These are phyloP conservation scores for Draba incana DNA, from an alignment of 345 rosid species.

Conservation along the genomic window DNA sequence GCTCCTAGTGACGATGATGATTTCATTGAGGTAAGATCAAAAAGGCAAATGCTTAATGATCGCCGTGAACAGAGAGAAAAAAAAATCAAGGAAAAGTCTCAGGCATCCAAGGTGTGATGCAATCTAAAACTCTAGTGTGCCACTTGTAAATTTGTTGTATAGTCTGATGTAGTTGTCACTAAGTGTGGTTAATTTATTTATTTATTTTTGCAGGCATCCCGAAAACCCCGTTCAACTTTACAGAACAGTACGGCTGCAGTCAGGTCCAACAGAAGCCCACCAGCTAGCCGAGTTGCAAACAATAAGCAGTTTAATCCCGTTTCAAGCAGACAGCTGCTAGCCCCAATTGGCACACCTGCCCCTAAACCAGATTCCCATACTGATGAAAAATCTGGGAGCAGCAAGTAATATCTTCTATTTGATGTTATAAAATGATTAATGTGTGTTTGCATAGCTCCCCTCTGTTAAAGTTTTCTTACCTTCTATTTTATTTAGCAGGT, in stretches of 20 bases:
- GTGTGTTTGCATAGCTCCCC: slow-evolving; percentile 10
- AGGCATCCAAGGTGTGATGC: slow-evolving; percentile 68
- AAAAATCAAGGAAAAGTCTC: slow-evolving; percentile 88
- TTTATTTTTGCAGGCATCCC: slow-evolving; percentile 52
- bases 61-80: slow-evolving; percentile 97
- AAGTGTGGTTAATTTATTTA: slow-evolving; percentile 46
- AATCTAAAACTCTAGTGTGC: slow-evolving; percentile 26
- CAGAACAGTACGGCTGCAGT: slow-evolving; percentile 46
- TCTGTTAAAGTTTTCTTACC: slow-evolving; percentile 9
- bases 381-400: slow-evolving; percentile 54
- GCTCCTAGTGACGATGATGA: slow-evolving; percentile 92
- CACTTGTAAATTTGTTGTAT: slow-evolving; percentile 31
- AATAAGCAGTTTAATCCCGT: slow-evolving; percentile 44
- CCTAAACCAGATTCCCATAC: slow-evolving; percentile 59
- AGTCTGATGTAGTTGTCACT: slow-evolving; percentile 15
- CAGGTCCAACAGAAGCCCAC: slow-evolving; percentile 53
- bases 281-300: slow-evolving; percentile 46
- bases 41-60: slow-evolving; percentile 96
- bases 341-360: slow-evolving; percentile 81
- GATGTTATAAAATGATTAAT: slow-evolving; percentile 17
- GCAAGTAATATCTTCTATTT: slow-evolving; percentile 50
- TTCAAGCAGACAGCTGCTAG: slow-evolving; percentile 59
- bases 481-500: slow-evolving; percentile 48
- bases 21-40: slow-evolving; percentile 97
- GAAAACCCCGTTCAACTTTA: slow-evolving; percentile 53